A percentile compares a stretch with the other conserved stretches of the same genome.
Conservation (phyloP, 208 protist genomes). For the Vickermania spadyakhi region DNA sequence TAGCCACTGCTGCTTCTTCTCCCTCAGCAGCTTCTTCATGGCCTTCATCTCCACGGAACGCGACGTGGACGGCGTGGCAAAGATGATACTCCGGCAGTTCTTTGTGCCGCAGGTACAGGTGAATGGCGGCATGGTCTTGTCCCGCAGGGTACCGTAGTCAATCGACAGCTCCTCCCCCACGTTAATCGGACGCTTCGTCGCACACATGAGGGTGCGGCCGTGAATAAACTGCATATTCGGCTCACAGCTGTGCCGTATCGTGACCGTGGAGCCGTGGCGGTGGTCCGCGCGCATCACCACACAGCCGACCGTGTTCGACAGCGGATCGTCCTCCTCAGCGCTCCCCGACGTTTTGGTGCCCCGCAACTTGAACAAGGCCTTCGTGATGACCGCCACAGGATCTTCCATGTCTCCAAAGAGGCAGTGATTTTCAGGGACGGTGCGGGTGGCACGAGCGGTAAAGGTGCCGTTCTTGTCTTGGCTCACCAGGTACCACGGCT, state of each 20-base stretch:
- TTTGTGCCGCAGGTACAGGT: slow-evolving; percentile 74
- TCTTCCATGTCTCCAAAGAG: slow-evolving; percentile 69
- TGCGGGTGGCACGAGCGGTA: slow-evolving; percentile 57
- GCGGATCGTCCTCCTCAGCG: background rate
- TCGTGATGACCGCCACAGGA: slow-evolving; percentile 57
- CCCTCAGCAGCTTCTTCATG: slow-evolving; percentile 46
- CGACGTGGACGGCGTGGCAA: slow-evolving; percentile 49
- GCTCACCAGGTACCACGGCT: slow-evolving; percentile 79
- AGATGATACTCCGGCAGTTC: slow-evolving; percentile 79
- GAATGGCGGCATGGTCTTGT: slow-evolving; percentile 71
- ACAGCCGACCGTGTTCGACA: slow-evolving; percentile 33
- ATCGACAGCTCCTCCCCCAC: slow-evolving; percentile 82
- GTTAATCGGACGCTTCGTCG: slow-evolving; percentile 68
- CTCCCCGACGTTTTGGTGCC: slow-evolving; percentile 53
- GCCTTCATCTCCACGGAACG: slow-evolving; percentile 55
- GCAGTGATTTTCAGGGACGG: slow-evolving; percentile 53
- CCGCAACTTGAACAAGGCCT: slow-evolving; percentile 68
- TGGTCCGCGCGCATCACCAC: slow-evolving; percentile 65
- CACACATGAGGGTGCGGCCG: slow-evolving; percentile 66
- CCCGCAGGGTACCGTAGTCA: slow-evolving; percentile 76
- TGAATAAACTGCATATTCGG: slow-evolving; percentile 85
- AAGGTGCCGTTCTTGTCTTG: slow-evolving; percentile 77
- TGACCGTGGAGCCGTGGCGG: slow-evolving; percentile 46
- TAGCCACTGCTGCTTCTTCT: slow-evolving; percentile 68
- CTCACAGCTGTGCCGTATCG: slow-evolving; percentile 85